Conservation (phyloP, 495 filamentous ascomycete species). For the Peziza echinospora region DNA sequence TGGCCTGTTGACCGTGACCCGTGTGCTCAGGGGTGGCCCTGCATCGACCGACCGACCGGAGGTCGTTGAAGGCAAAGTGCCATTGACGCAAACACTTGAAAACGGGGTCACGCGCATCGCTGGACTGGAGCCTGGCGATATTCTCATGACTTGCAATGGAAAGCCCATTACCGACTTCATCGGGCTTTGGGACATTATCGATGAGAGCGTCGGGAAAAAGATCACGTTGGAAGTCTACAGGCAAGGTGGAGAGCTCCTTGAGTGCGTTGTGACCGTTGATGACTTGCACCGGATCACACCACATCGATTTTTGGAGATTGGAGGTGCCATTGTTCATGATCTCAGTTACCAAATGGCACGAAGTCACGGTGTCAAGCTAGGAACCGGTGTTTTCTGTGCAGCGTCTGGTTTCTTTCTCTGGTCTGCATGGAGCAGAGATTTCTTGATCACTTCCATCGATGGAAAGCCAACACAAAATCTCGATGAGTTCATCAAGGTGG, state of each 20-base stretch:
- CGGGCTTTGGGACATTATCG: conserved; percentile 19
- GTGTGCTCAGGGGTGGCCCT: conserved; percentile 18
- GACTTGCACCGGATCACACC: conserved; percentile 19
- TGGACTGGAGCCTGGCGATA: conserved; percentile 19
- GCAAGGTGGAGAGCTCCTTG: conserved; percentile 15
- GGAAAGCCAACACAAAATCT: conserved; percentile 18
- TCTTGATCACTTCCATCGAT: conserved; percentile 17
- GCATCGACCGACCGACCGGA: conserved; percentile 9
- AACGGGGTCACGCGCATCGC: conserved; percentile 13
- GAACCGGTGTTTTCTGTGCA: conserved; percentile 19
- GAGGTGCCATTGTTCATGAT: conserved; percentile 19
- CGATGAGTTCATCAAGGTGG: conserved; percentile 18
- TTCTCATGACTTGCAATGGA: conserved; percentile 17
- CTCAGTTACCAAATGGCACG: conserved; percentile 18
- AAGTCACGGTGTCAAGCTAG: conserved; percentile 18
- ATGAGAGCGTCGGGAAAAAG: conserved; percentile 17
- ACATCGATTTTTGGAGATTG: conserved; percentile 17
- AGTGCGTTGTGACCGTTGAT: conserved; percentile 11
- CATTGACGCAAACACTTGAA: background rate
- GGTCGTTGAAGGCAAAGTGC: conserved; percentile 1
- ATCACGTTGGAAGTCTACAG: conserved; percentile 16
- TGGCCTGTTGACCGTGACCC: conserved; percentile 14
- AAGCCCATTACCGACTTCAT: conserved; percentile 18
- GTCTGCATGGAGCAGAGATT: conserved; percentile 19
- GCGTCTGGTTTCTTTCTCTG: conserved; percentile 19